These are phyloP conservation scores for Zygosaccharomyces rouxii DNA, from an alignment of 805 yeast genomes.

Conservation along the genomic window DNA sequence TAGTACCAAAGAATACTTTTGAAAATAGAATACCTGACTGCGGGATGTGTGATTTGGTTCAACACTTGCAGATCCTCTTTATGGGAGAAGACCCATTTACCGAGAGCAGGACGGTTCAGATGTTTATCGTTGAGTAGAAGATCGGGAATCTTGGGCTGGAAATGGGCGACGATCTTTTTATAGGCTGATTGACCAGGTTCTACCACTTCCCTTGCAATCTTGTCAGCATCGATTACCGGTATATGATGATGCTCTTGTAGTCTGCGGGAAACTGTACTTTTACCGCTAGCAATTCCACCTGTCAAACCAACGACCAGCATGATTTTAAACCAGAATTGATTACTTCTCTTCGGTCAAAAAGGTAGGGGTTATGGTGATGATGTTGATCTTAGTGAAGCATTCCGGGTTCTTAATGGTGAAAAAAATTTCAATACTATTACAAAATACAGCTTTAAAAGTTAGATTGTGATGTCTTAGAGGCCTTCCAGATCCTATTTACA, in stretches of 20 bases:
- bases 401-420: neutral
- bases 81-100: slow-evolving; percentile 71
- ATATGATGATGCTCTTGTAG: slow-evolving; percentile 49
- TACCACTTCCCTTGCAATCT: slow-evolving; percentile 81
- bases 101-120: slow-evolving; percentile 67
- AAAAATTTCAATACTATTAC: slow-evolving; percentile 1
- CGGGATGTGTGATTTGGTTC: slow-evolving; percentile 84
- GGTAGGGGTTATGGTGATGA: neutral
- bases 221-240: slow-evolving; percentile 82
- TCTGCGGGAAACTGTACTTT: slow-evolving; percentile 75
- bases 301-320: slow-evolving; percentile 95
- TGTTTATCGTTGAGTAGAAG: slow-evolving; percentile 40
- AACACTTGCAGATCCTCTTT: slow-evolving; percentile 52
- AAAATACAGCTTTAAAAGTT: neutral
- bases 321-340: neutral
- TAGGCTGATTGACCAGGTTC: slow-evolving; percentile 75
- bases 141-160: slow-evolving; percentile 50
- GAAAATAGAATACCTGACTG: slow-evolving; percentile 60
- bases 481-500: neutral
- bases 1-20: slow-evolving; percentile 55
- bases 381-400: neutral
- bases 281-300: slow-evolving; percentile 97
- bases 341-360: too few relatives aligned
- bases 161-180: slow-evolving; percentile 56
- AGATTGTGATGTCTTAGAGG: neutral